Percentiles rank a stretch among this genome's conserved stretches.
These are phyloP conservation scores for Thielaviopsis populi DNA, from an alignment of 2,329 filamentous ascomycete genomes.

Conservation along the genomic window DNA sequence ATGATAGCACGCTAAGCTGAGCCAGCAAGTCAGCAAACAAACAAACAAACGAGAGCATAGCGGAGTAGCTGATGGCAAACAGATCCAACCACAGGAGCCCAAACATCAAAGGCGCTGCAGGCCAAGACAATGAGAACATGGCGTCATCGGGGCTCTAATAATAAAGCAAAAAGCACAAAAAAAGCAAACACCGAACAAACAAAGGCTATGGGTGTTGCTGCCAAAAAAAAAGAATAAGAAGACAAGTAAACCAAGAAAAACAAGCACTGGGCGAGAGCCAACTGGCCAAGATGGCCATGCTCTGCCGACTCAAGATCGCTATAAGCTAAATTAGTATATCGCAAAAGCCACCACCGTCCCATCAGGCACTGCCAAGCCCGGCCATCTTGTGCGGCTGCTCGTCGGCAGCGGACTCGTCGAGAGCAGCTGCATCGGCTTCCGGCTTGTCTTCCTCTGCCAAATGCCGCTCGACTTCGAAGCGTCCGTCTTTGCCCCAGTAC, in stretches of 20 bases:
- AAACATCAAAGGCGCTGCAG: background rate
- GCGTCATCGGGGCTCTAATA: background rate
- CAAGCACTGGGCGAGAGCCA: background rate
- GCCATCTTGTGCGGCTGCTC: conserved; percentile 30
- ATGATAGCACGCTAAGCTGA: no score
- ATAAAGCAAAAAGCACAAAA: background rate
- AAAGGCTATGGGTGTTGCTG: background rate
- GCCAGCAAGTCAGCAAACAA: no score
- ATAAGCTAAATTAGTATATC: background rate
- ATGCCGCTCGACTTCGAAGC: conserved; percentile 52
- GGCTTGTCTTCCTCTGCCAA: conserved; percentile 46
- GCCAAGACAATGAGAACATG: background rate
- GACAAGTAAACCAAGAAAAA: background rate
- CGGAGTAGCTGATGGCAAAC: no score
- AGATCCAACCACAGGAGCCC: background rate
- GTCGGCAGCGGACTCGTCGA: background rate
- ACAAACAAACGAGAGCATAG: no score
- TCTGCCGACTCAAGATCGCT: background rate
- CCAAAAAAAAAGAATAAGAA: background rate
- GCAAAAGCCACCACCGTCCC: background rate
- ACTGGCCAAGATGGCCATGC: background rate
- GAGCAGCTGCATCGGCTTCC: conserved; percentile 15
- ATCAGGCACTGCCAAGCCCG: conserved; percentile 33
- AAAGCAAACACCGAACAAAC: background rate
- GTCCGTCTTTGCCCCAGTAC: conserved; percentile 56